Evolutionary conservation across 2,329 filamentous ascomycete genomes (phyloP).

Genomic region (Cordyceps farinosa): DNA sequence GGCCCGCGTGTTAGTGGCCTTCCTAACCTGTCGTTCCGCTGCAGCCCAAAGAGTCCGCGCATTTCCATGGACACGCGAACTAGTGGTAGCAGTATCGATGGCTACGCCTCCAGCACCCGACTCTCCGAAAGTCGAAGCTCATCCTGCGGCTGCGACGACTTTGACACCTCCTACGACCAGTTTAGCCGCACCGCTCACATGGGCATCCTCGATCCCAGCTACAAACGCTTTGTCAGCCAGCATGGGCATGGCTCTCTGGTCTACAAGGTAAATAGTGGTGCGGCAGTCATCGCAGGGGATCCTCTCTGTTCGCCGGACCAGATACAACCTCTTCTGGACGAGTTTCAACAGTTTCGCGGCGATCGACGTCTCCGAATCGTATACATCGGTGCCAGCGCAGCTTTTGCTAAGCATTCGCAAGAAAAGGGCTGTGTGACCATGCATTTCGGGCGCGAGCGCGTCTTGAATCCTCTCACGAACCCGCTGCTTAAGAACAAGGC

Average conservation of each 20-base stretch:
- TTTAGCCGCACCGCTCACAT: conserved; percentile 24
- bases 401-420: conserved; percentile 19
- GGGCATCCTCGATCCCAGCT: conserved; percentile 24
- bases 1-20: conserved; percentile 10
- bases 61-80: background rate
- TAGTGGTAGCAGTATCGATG: conserved; percentile 1
- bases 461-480: conserved; percentile 22
- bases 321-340: conserved; percentile 19
- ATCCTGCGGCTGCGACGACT: conserved; percentile 5
- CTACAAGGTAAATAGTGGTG: conserved; percentile 21
- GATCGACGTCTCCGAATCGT: conserved; percentile 18
- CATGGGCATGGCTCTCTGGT: conserved; percentile 21
- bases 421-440: conserved; percentile 20
- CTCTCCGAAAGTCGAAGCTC: conserved; percentile 1
- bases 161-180: conserved; percentile 19
- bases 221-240: conserved; percentile 22
- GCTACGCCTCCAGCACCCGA: conserved; percentile 4
- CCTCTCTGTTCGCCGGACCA: conserved; percentile 20
- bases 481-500: conserved; percentile 21
- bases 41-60: conserved; percentile 1
- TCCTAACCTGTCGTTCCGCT: conserved; percentile 11
- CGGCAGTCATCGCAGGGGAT: conserved; percentile 23
- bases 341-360: conserved; percentile 19
- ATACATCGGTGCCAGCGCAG: conserved; percentile 23
- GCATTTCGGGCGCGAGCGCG: conserved; percentile 22